phyloP scores from a whole-genome alignment of 1,284 basidiomycete genomes.

The Golubevia pallescens region DNA sequence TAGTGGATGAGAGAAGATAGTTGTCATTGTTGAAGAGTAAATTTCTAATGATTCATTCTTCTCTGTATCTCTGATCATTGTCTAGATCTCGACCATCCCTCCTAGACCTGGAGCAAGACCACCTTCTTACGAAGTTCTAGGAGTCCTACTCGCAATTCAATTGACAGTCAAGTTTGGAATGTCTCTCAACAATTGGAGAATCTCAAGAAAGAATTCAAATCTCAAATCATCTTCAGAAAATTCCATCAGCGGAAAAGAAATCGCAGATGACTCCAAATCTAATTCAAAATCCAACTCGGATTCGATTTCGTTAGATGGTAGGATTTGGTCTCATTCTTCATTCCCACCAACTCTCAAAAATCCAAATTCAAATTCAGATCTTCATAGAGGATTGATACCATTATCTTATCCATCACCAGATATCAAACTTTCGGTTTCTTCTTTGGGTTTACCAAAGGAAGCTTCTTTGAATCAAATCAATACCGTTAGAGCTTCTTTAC shows the following conservation, averaged over 20 bases:
- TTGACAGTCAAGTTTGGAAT: constrained; percentile 27
- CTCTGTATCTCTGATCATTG: neutral
- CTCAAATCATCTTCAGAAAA: too few relatives aligned
- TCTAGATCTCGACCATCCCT: constrained; percentile 24
- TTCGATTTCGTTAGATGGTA: too few relatives aligned
- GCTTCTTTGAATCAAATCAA: constrained; percentile 12
- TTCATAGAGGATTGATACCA: constrained; percentile 7
- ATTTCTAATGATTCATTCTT: neutral
- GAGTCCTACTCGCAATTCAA: constrained; percentile 34
- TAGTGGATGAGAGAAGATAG: neutral
- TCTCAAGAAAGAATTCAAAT: neutral
- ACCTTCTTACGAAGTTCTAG: constrained; percentile 42
- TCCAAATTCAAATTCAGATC: too few relatives aligned
- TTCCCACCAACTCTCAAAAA: too few relatives aligned
- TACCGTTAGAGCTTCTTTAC: constrained; percentile 6
- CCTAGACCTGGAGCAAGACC: constrained; percentile 28
- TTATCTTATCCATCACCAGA: constrained; percentile 22
- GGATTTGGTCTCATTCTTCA: too few relatives aligned
- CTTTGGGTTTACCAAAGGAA: constrained; percentile 4
- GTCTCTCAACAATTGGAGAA: constrained; percentile 4
- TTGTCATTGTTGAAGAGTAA: neutral
- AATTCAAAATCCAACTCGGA: neutral
- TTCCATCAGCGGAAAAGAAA: neutral
- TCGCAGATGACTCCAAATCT: neutral
- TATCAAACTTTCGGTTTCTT: constrained; percentile 3